Evolutionary conservation across 345 rosid genomes (phyloP).

Genomic region (Cardamine occulta): DNA sequence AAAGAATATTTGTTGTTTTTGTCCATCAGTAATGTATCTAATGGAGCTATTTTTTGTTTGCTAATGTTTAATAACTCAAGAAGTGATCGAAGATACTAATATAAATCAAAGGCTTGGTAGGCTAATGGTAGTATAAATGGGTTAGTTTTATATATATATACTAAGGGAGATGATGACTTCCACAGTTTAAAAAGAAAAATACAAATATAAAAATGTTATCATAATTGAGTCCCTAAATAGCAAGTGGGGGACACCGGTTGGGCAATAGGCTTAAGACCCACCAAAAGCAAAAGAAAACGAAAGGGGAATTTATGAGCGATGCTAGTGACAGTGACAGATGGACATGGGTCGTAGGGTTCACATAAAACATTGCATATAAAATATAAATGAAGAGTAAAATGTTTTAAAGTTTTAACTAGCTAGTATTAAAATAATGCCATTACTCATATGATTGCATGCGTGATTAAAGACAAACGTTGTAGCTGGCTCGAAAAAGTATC

Average conservation of each 20-base stretch:
- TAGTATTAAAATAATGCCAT: not conserved
- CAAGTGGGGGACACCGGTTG: slow-evolving; percentile 12
- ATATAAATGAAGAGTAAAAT: not conserved
- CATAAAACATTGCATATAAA: not conserved
- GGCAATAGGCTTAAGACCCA: not conserved
- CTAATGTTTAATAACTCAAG: not conserved
- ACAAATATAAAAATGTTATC: not conserved
- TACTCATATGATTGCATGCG: slow-evolving; percentile 33
- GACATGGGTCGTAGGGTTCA: slow-evolving; percentile 23
- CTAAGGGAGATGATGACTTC: too few relatives aligned
- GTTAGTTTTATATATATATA: too few relatives aligned
- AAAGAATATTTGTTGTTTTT: not conserved
- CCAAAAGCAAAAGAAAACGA: slow-evolving; percentile 8
- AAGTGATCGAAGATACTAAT: slow-evolving; percentile 16
- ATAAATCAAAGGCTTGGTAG: too few relatives aligned
- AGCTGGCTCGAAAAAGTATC: slow-evolving; percentile 1
- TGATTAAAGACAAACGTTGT: slow-evolving; percentile 26
- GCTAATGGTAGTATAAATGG: too few relatives aligned
- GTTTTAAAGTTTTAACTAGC: not conserved
- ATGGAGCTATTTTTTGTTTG: not conserved
- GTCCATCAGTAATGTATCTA: not conserved
- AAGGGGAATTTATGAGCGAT: slow-evolving; percentile 3
- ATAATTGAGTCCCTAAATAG: slow-evolving; percentile 13
- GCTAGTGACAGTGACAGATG: slow-evolving; percentile 25
- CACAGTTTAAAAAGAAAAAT: not conserved